Evolutionary conservation across 331 rosid genomes (phyloP), one percentile per base, ranked within the genome.

Genomic region (Malus hybrid): DNA sequence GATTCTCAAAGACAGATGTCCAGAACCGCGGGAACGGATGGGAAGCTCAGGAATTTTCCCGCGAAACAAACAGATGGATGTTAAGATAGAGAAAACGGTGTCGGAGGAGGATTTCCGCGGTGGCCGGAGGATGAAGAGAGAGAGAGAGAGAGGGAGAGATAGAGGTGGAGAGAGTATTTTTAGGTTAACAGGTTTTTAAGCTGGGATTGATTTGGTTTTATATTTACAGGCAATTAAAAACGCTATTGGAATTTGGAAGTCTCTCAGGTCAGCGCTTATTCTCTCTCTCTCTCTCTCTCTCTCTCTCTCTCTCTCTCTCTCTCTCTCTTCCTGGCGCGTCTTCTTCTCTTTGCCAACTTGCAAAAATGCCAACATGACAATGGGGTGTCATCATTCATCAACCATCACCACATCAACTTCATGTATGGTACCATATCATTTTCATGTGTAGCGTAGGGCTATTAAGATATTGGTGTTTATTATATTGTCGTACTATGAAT

Each of bases 61-160:
- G 39, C 15, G 65, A 71, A 71, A 66, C 24, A 50, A 48, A 60
- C 55, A 33, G 65, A 52, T 2, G 7, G 55, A 65, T 19, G 0
- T 48, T 5, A 15, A 44, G 44, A 29, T 27, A 54, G 62, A 64
- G 31, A 9, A 24, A 33, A 29, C 36, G 77, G 70, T 13, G 65
- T 33, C 80, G 50, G 59, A 56, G 24, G 67, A 68, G 14, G 78
- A 33, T 36, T 69, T 32, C 39, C 77, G 50, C 69, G 79, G 79
- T 31, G 76, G 46, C 59, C 34, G 22, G 42, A 56, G 54, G 85
- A 78, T 54, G 71, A 33, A 52, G 44, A 52, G 44, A 12, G 14
- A 18, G 19, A 24, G 24, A 24, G 46, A 39, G 44, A 39, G 12
- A 33, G 36, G 2, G 44, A 39, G 54, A 13, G 56, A 10, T 52